Conservation (phyloP, 2,329 filamentous ascomycete genomes). For the Aspergillus aculeatus region DNA sequence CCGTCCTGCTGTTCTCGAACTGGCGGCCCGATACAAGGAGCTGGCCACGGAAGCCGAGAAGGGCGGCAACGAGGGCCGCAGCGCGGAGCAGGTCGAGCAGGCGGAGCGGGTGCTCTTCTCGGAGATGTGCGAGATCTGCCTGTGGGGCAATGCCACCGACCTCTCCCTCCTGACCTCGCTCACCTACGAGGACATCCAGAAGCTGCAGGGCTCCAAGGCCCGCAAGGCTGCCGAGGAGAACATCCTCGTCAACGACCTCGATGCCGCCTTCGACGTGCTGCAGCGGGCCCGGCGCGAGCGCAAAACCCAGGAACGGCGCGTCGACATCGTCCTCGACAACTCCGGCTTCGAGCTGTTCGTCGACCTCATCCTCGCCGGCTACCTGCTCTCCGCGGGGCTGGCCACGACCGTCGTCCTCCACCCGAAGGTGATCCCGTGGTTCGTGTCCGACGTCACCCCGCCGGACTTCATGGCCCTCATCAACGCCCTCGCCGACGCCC, state of each 20-base stretch:
- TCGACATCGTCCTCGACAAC: conserved; percentile 96
- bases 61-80: conserved; percentile 42
- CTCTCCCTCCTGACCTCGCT: conserved; percentile 85
- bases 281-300: conserved; percentile 62
- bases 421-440: conserved; percentile 96
- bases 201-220: conserved; percentile 84
- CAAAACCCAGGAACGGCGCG: conserved; percentile 65
- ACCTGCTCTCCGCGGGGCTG: conserved; percentile 77
- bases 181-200: conserved; percentile 94
- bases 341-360: conserved; percentile 97
- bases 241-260: conserved; percentile 84
- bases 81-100: conserved; percentile 54
- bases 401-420: conserved; percentile 86
- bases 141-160: conserved; percentile 97
- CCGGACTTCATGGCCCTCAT: conserved; percentile 82
- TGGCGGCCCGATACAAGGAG: conserved; percentile 75
- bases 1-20: conserved; percentile 77
- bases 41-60: conserved; percentile 67
- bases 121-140: conserved; percentile 94
- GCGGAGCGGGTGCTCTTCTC: conserved; percentile 77
- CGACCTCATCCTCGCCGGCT: conserved; percentile 87
- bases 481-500: conserved; percentile 72
- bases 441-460: conserved; percentile 91
- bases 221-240: conserved; percentile 86
- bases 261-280: conserved; percentile 67